Conservation (phyloP, 192 early-diverging fungal genomes). For the Linnemannia schmuckeri region DNA sequence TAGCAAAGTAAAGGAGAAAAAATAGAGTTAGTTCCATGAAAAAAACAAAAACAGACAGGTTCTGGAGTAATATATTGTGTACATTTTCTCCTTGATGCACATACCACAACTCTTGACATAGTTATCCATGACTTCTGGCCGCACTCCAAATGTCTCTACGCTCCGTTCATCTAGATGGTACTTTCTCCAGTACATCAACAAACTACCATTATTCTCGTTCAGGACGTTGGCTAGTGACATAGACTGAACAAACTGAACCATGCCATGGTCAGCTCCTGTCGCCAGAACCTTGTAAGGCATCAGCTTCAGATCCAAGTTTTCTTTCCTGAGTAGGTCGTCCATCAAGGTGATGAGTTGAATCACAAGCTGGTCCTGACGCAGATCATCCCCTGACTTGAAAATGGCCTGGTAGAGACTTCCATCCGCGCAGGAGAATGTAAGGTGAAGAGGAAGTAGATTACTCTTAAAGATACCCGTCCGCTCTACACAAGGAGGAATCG, state of each 20-base stretch:
- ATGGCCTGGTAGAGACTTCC: conserved; percentile 94
- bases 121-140: conserved; percentile 89
- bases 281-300: conserved; percentile 97
- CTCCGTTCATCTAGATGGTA: conserved; percentile 76
- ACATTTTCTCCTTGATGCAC: background rate
- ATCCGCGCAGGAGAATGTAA: conserved; percentile 88
- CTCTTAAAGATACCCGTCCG: conserved; percentile 93
- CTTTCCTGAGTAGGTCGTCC: conserved; percentile 94
- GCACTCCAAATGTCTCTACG: conserved; percentile 74
- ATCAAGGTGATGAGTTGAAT: conserved; percentile 98
- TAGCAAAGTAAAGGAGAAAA: background rate
- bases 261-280: conserved; percentile 93
- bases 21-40: background rate
- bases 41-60: background rate
- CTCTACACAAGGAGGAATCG: conserved; percentile 57
- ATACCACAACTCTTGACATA: conserved; percentile 95
- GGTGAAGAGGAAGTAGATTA: conserved; percentile 86
- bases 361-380: conserved; percentile 98
- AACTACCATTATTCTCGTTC: conserved; percentile 86
- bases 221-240: conserved; percentile 90
- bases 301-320: conserved; percentile 94
- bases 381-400: conserved; percentile 98
- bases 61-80: background rate
- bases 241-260: conserved; percentile 96
- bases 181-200: conserved; percentile 84